Conservation (phyloP, 2,329 filamentous ascomycete genomes). For the Mycogone perniciosa region DNA sequence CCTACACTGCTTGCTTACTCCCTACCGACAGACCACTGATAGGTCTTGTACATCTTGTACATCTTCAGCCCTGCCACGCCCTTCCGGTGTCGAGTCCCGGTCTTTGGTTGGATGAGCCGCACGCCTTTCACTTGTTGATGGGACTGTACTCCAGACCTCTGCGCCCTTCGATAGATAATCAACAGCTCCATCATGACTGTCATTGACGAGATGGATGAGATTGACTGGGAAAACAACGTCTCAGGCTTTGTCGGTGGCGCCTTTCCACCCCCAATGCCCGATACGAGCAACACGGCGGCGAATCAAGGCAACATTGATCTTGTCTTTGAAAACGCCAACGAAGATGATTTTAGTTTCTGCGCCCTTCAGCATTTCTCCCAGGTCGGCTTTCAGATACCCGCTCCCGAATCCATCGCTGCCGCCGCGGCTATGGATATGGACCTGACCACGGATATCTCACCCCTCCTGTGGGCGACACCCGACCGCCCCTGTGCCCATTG, state of each 20-base stretch:
- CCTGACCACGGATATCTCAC: not conserved
- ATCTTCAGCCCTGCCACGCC: conserved; percentile 1
- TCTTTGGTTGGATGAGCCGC: conserved; percentile 9
- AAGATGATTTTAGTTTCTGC: conserved; percentile 54
- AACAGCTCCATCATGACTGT: conserved; percentile 23
- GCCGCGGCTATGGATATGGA: not conserved
- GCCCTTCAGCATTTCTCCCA: conserved; percentile 51
- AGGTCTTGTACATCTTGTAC: not conserved
- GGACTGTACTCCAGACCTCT: conserved; percentile 2
- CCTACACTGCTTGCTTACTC: no score
- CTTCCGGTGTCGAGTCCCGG: conserved; percentile 7
- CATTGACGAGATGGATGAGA: conserved; percentile 53
- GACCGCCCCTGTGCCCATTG: conserved; percentile 48
- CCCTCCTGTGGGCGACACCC: conserved; percentile 34
- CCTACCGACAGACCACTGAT: no score
- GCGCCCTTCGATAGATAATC: conserved; percentile 15
- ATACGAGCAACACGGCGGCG: conserved; percentile 26
- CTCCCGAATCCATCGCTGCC: not conserved
- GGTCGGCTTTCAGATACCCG: conserved; percentile 17
- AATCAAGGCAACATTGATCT: conserved; percentile 40
- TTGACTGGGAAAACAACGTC: conserved; percentile 56
- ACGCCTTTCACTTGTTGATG: conserved; percentile 6
- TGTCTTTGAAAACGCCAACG: conserved; percentile 48
- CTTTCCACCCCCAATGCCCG: conserved; percentile 29
- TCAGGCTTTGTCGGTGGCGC: conserved; percentile 31